phyloP scores from a whole-genome alignment of 2,329 filamentous ascomycete genomes.

The Fusarium solani-melongenae region DNA sequence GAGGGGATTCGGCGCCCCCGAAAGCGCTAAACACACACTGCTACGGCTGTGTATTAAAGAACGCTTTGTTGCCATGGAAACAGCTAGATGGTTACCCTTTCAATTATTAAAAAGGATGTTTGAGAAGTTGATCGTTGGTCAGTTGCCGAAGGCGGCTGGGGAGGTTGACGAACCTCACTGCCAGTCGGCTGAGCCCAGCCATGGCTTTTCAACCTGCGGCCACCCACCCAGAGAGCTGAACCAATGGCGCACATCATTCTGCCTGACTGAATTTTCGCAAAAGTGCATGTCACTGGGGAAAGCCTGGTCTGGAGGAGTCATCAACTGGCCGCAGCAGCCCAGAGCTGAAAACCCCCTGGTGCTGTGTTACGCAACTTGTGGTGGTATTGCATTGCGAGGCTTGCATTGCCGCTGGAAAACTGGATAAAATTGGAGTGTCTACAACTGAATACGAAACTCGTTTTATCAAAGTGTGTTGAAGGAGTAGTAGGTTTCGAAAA shows the following conservation, averaged over 20 bases:
- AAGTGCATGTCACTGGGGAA: neutral
- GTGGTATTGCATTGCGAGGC: neutral
- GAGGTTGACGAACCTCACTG: neutral
- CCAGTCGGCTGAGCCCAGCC: neutral
- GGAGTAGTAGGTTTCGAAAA: neutral
- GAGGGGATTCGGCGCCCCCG: neutral
- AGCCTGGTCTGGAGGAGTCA: neutral
- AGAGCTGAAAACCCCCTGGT: neutral
- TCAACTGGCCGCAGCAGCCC: neutral
- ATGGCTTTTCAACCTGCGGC: neutral
- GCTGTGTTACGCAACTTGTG: neutral
- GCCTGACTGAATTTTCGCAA: neutral
- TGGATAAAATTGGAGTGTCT: neutral
- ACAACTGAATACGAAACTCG: neutral
- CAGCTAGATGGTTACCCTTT: fast-evolving
- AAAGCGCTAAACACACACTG: neutral
- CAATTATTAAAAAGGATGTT: neutral
- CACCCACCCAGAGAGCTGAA: neutral
- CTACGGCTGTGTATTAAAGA: neutral
- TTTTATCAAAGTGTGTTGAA: neutral
- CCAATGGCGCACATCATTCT: neutral
- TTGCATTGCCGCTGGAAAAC: neutral
- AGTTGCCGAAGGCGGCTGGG: neutral
- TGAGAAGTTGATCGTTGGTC: neutral
- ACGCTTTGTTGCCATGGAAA: neutral